Evolutionary conservation across 805 yeast genomes (phyloP).

Genomic region (Ogataea methylovora): DNA sequence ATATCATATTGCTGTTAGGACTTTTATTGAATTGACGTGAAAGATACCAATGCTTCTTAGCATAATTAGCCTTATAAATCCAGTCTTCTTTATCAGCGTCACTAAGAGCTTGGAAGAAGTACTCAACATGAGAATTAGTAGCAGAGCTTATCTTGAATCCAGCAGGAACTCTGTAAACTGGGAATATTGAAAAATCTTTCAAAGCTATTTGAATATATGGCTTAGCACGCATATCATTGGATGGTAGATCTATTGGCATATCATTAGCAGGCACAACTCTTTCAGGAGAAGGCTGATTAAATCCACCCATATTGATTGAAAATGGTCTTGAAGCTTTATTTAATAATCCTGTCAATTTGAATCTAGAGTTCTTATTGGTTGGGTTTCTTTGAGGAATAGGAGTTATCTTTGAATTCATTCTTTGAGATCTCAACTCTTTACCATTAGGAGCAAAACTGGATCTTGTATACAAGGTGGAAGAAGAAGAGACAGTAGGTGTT

Average conservation of each 20-base stretch:
- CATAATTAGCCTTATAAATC: slow-evolving; percentile 45
- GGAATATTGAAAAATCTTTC: slow-evolving; percentile 39
- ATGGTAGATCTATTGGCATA: slow-evolving; percentile 46
- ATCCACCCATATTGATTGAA: slow-evolving; percentile 38
- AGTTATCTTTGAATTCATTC: too few relatives aligned
- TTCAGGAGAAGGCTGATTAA: slow-evolving; percentile 11
- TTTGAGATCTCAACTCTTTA: neutral
- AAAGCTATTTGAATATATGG: slow-evolving; percentile 43
- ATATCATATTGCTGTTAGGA: slow-evolving; percentile 34
- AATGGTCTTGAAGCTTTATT: slow-evolving; percentile 51
- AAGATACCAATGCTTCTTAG: slow-evolving; percentile 49
- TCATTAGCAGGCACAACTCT: slow-evolving; percentile 40
- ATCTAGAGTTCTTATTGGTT: slow-evolving; percentile 6
- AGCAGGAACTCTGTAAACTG: slow-evolving; percentile 41
- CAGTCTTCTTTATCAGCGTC: slow-evolving; percentile 66
- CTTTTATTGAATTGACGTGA: slow-evolving; percentile 28
- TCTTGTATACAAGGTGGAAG: neutral
- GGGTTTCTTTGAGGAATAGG: neutral
- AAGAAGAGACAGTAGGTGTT: neutral
- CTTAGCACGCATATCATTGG: slow-evolving; percentile 37
- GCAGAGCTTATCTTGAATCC: slow-evolving; percentile 39
- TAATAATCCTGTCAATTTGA: slow-evolving; percentile 22
- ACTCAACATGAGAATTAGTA: slow-evolving; percentile 27
- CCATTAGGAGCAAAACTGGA: too few relatives aligned
- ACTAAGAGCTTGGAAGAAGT: slow-evolving; percentile 57